phyloP scores from a whole-genome alignment of 2,329 filamentous ascomycete species.

The Fusarium xylarioides region DNA sequence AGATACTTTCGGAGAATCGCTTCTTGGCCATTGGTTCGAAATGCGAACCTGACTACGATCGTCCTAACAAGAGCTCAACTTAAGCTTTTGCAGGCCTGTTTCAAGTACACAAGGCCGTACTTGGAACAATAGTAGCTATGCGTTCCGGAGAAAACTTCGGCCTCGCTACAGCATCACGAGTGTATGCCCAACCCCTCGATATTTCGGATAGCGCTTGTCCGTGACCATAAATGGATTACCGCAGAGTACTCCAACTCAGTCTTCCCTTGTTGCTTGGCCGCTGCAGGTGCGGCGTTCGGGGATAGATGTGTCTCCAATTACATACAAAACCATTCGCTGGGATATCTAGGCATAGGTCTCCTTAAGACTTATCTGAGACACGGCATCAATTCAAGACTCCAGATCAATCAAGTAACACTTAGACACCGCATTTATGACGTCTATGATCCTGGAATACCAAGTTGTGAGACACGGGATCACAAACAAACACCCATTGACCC shows the following conservation, averaged over 20 bases:
- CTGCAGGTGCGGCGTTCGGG: fast-evolving
- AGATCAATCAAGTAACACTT: fast-evolving
- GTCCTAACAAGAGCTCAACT: no score
- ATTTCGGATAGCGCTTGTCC: not conserved
- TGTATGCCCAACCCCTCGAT: fast-evolving
- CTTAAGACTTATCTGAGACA: not conserved
- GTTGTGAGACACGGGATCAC: not conserved
- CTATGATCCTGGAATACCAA: not conserved
- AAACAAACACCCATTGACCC: not conserved
- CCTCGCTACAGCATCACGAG: not conserved
- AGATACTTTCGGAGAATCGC: conserved; percentile 34
- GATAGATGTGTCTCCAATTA: no score
- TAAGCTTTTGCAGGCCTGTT: not conserved
- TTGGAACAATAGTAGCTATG: not conserved
- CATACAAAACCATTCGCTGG: not conserved
- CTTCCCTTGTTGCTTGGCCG: fast-evolving
- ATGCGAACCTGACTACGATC: not conserved
- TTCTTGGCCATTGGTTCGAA: not conserved
- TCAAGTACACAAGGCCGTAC: no score
- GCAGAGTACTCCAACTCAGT: fast-evolving
- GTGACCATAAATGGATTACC: not conserved
- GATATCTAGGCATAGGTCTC: no score
- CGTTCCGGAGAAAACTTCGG: not conserved
- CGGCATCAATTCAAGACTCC: not conserved
- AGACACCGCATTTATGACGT: not conserved